These are phyloP conservation scores for Haplosporangium sp. DNA, from an alignment of 371 early-diverging fungal species.

Conservation along the genomic window DNA sequence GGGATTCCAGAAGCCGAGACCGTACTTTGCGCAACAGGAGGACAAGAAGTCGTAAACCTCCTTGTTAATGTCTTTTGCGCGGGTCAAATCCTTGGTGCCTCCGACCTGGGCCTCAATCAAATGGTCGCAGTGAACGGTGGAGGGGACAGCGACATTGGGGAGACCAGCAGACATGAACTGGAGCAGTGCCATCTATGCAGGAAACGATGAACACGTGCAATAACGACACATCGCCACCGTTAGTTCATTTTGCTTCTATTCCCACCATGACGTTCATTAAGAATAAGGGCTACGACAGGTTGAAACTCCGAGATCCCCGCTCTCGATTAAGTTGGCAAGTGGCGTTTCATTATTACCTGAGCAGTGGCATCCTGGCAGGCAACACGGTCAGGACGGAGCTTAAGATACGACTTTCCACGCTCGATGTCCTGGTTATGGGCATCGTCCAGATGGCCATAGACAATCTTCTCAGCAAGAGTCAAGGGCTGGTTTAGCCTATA, in stretches of 20 bases:
- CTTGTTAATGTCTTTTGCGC: constrained; percentile 89
- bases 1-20: constrained; percentile 96
- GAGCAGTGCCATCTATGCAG: constrained; percentile 86
- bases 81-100: constrained; percentile 85
- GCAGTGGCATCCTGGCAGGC: constrained; percentile 98
- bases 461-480: constrained; percentile 95
- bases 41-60: constrained; percentile 97
- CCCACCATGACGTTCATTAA: no score
- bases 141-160: constrained; percentile 89
- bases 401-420: constrained; percentile 91
- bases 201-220: no score
- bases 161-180: constrained; percentile 97
- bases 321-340: no score
- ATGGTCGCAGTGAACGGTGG: constrained; percentile 97
- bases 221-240: no score
- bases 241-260: not conserved
- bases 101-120: constrained; percentile 94
- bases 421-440: constrained; percentile 82
- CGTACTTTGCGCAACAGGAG: constrained; percentile 90
- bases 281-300: not conserved
- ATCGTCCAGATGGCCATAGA: constrained; percentile 95
- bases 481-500: constrained; percentile 79
- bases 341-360: constrained; percentile 68
- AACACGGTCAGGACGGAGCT: constrained; percentile 94
- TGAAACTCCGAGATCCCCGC: not conserved